phyloP scores from a whole-genome alignment of 108 stramenopile species.

The Tribonema minus region DNA sequence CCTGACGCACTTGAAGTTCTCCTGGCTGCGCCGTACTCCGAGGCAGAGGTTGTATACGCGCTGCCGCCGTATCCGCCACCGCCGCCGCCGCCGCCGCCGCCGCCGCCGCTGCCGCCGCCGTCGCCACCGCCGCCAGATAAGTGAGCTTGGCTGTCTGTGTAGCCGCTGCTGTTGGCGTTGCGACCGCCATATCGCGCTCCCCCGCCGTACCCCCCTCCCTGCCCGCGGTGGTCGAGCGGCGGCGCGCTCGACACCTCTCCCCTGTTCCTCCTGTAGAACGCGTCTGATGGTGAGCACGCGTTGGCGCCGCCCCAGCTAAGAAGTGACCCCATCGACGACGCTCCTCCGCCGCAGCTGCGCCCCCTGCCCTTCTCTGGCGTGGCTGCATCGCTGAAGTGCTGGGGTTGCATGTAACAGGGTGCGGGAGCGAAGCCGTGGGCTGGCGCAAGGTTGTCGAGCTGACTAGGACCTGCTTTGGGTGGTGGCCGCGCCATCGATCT shows the following conservation, averaged over 20 bases:
- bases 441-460: too few species aligned
- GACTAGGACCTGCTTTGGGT: too few species aligned
- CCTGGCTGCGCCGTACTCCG: not conserved
- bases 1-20: too few species aligned
- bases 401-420: too few species aligned
- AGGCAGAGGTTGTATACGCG: not conserved
- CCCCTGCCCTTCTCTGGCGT: too few species aligned
- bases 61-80: not conserved
- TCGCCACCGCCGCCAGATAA: not conserved
- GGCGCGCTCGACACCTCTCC: constrained; percentile 7
- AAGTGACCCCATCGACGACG: not conserved
- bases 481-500: too few species aligned
- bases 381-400: too few species aligned
- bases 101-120: not conserved
- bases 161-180: not conserved
- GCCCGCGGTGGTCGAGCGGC: not conserved
- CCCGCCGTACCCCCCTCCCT: not conserved
- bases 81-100: not conserved
- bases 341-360: not conserved
- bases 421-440: too few species aligned
- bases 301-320: not conserved
- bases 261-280: constrained; percentile 17
- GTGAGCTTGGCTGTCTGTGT: not conserved
- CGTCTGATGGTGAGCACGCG: not conserved
- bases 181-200: not conserved